Conservation (phyloP, 2,329 filamentous ascomycete species). For the Chaetomiaceae sp. region DNA sequence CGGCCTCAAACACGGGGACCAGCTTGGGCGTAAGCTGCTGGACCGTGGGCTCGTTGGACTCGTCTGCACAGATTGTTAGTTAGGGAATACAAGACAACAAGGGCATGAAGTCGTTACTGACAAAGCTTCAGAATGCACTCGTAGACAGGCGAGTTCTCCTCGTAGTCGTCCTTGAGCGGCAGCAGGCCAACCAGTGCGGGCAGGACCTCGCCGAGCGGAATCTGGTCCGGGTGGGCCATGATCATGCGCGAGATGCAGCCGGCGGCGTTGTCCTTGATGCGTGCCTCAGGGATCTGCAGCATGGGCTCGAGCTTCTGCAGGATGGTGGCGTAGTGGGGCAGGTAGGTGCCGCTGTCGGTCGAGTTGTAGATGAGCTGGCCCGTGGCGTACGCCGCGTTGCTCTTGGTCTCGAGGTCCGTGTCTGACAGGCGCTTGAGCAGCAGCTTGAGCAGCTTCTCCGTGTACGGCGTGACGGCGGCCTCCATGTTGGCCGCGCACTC, state of each 20-base stretch:
- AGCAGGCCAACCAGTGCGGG: constrained; percentile 72
- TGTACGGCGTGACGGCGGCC: constrained; percentile 73
- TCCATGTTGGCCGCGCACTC: constrained; percentile 86
- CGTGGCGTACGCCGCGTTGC: constrained; percentile 87
- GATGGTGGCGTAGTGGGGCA: constrained; percentile 69
- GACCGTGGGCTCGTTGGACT: constrained; percentile 61
- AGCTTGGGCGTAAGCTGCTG: constrained; percentile 64
- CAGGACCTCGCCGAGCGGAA: constrained; percentile 75
- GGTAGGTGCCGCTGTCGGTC: constrained; percentile 64
- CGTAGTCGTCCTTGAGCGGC: constrained; percentile 86
- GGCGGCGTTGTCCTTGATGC: constrained; percentile 86
- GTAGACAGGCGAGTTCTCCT: constrained; percentile 94
- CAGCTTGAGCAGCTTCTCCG: constrained; percentile 66
- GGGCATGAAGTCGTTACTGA: constrained; percentile 43
- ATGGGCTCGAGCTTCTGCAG: constrained; percentile 81
- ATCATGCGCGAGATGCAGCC: constrained; percentile 93
- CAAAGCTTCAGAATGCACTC: constrained; percentile 76
- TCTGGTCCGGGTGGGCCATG: constrained; percentile 73
- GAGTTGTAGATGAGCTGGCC: constrained; percentile 82
- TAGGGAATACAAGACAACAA: neutral
- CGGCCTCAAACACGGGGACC: constrained; percentile 65
- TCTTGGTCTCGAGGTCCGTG: constrained; percentile 86
- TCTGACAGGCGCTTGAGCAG: constrained; percentile 82
- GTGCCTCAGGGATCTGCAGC: constrained; percentile 68
- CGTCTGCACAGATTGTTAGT: constrained; percentile 41